phyloP scores from a whole-genome alignment of 306 rosid genomes.

The Psophocarpus tetragonolobus region DNA sequence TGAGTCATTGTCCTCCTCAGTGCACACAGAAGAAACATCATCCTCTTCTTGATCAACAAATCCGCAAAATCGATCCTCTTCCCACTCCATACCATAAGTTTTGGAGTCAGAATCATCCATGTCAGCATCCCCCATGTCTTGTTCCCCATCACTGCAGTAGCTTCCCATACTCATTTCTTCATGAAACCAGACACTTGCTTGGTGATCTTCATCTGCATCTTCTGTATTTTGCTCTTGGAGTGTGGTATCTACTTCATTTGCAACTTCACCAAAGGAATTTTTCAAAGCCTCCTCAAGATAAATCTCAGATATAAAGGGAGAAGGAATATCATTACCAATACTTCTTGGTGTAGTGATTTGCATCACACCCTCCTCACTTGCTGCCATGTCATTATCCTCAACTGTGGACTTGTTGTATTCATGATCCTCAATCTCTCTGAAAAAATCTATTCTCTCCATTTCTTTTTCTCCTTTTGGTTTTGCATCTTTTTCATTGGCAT shows the following conservation, averaged over 20 bases:
- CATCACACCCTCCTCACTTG: slow-evolving; percentile 13
- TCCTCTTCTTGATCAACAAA: slow-evolving; percentile 40
- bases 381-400: slow-evolving; percentile 20
- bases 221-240: slow-evolving; percentile 30
- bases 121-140: slow-evolving; percentile 29
- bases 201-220: slow-evolving; percentile 31
- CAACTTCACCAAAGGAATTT: slow-evolving; percentile 12
- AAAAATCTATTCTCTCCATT: background rate
- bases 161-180: slow-evolving; percentile 50
- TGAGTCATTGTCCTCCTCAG: slow-evolving; percentile 40
- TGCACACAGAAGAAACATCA: slow-evolving; percentile 32
- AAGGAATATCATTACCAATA: slow-evolving; percentile 41
- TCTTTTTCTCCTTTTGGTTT: slow-evolving; percentile 18
- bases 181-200: slow-evolving; percentile 18
- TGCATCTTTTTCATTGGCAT: slow-evolving; percentile 37
- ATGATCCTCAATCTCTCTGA: slow-evolving; percentile 26
- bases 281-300: slow-evolving; percentile 39
- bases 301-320: slow-evolving; percentile 36
- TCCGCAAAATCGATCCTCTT: slow-evolving; percentile 40
- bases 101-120: slow-evolving; percentile 43
- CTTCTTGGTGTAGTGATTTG: slow-evolving; percentile 14
- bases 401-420: slow-evolving; percentile 12
- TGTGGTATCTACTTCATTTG: slow-evolving; percentile 26
- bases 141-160: slow-evolving; percentile 40
- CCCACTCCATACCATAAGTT: slow-evolving; percentile 54